These are phyloP conservation scores for Auricularia cornea DNA, from an alignment of 768 basidiomycete genomes.

Conservation along the genomic window DNA sequence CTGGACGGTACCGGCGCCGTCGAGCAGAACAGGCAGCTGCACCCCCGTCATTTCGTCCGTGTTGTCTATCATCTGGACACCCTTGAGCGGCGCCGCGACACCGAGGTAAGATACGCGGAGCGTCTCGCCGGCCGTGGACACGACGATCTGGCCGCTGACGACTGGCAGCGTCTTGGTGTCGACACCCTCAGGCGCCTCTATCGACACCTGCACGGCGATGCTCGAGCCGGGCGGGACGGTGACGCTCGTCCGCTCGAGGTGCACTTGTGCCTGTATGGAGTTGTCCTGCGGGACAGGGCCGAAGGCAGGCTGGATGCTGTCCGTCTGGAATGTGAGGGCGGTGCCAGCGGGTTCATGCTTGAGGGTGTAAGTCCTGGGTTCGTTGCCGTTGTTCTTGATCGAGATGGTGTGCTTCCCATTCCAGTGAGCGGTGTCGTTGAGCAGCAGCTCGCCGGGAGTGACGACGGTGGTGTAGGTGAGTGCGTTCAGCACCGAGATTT, in stretches of 20 bases:
- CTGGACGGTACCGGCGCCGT: slow-evolving; percentile 35
- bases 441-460: slow-evolving; percentile 23
- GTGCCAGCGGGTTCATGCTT: slow-evolving; percentile 22
- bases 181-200: background rate
- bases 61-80: slow-evolving; percentile 45
- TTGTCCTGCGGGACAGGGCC: slow-evolving; percentile 5
- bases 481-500: slow-evolving; percentile 27
- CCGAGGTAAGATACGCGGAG: slow-evolving; percentile 43
- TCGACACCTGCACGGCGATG: background rate
- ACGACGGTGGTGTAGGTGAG: slow-evolving; percentile 22
- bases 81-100: slow-evolving; percentile 30
- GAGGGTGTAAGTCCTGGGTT: slow-evolving; percentile 13
- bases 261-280: slow-evolving; percentile 6
- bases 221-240: slow-evolving; percentile 15
- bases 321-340: slow-evolving; percentile 15
- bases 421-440: slow-evolving; percentile 33
- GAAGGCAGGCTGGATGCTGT: slow-evolving; percentile 2
- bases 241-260: slow-evolving; percentile 5
- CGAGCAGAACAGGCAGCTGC: slow-evolving; percentile 33
- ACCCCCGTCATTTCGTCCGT: slow-evolving; percentile 39
- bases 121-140: slow-evolving; percentile 4
- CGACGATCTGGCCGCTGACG: background rate
- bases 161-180: slow-evolving; percentile 3
- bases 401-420: slow-evolving; percentile 2
- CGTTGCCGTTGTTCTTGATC: slow-evolving; percentile 2